phyloP scores from a whole-genome alignment of 805 yeast genomes.

The Candida fluviatilis region DNA sequence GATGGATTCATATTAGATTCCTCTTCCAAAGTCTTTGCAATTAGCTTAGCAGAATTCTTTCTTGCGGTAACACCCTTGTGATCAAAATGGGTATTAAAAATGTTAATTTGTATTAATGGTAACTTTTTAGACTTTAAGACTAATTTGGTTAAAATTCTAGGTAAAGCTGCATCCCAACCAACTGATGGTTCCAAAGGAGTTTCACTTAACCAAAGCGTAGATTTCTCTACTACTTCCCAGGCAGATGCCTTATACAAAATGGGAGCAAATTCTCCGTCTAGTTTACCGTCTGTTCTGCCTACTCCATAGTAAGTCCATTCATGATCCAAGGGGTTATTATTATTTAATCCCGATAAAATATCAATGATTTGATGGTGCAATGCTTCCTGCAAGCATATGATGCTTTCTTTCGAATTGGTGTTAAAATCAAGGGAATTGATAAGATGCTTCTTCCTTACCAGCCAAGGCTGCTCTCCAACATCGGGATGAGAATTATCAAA shows the following conservation, averaged over 20 bases:
- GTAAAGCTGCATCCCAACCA: slow-evolving; percentile 43
- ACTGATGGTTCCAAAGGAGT: slow-evolving; percentile 34
- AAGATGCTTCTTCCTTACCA: slow-evolving; percentile 33
- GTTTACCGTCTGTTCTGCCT: slow-evolving; percentile 29
- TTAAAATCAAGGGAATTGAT: slow-evolving; percentile 31
- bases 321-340: slow-evolving; percentile 4
- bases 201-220: slow-evolving; percentile 39
- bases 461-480: slow-evolving; percentile 45
- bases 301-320: slow-evolving; percentile 36
- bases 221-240: slow-evolving; percentile 26
- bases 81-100: slow-evolving; percentile 42
- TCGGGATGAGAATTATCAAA: slow-evolving; percentile 33
- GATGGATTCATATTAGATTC: slow-evolving; percentile 29
- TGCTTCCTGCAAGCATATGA: slow-evolving; percentile 42
- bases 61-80: slow-evolving; percentile 37
- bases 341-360: slow-evolving; percentile 22
- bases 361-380: slow-evolving; percentile 34
- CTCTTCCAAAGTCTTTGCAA: slow-evolving; percentile 27
- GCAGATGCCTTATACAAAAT: slow-evolving; percentile 27
- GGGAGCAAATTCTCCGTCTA: slow-evolving; percentile 34
- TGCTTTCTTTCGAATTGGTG: slow-evolving; percentile 20
- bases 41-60: slow-evolving; percentile 28
- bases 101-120: slow-evolving; percentile 23
- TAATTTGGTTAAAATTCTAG: slow-evolving; percentile 38
- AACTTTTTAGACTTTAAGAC: slow-evolving; percentile 27